phyloP scores from a whole-genome alignment of 2,329 filamentous ascomycete genomes.

The Sporothrix euskadiensis region DNA sequence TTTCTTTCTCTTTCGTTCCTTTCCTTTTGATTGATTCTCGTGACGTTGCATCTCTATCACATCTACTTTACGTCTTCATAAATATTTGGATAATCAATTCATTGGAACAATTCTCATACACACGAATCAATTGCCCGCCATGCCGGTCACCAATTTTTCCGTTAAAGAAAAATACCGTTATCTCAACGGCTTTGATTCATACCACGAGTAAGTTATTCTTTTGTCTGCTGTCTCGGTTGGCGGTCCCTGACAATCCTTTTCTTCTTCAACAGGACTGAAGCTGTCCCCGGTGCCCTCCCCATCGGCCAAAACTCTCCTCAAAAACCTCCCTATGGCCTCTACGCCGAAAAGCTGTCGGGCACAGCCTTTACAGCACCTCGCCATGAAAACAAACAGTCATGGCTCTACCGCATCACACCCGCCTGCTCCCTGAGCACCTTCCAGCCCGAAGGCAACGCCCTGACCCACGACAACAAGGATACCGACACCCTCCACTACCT shows the following conservation, averaged over 20 bases:
- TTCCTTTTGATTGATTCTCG: neutral
- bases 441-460: constrained; percentile 36
- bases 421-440: constrained; percentile 62
- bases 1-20: neutral
- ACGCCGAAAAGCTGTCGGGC: constrained; percentile 76
- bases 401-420: constrained; percentile 70
- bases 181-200: constrained; percentile 73
- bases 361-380: constrained; percentile 71
- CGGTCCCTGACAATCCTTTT: neutral
- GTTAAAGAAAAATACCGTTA: constrained; percentile 66
- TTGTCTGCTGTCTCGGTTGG: neutral
- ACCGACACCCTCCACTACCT: constrained; percentile 61
- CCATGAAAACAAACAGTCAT: constrained; percentile 68
- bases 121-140: constrained; percentile 35
- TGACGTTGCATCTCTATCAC: neutral
- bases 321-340: constrained; percentile 74
- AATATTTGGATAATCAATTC: neutral
- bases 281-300: constrained; percentile 71
- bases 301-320: constrained; percentile 79
- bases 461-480: constrained; percentile 38
- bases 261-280: constrained; percentile 63
- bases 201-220: constrained; percentile 66
- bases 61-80: neutral
- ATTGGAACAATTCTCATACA: neutral
- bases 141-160: constrained; percentile 54